Base-by-base conservation (phyloP, 129 eudicot species). In the Flaveria linearis region DNA sequence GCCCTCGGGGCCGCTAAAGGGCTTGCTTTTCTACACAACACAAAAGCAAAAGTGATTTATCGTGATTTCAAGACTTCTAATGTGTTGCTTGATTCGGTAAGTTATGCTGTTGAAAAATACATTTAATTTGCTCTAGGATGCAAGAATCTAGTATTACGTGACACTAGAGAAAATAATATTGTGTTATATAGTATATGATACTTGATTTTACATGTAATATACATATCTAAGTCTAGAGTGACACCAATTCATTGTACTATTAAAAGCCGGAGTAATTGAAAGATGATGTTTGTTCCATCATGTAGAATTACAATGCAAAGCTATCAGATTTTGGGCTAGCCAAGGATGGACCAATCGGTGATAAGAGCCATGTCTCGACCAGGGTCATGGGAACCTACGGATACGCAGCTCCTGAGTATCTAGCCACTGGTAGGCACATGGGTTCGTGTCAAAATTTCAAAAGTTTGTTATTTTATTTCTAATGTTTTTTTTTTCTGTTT, bases 21-120 rank as follows among this genome's bases (percentile, higher is more conserved):
- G 50, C 97, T 92, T 71, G 96, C 97, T 69, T 92, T 92, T 84
- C 97, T 92, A 61, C 97, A 92, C 69, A 84, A 82, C 49, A 81
- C 92, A 6, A 86, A 92, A 80, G 81, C 86, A 0, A 87, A 90
- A 92, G 98, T 92, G 75, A 92, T 92, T 66, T 92, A 92, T 68
- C 81, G 98, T 28, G 98, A 92, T 86, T 92, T 92, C 92, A 92
- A 92, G 86, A 88, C 98, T 49, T 85, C 98, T 28, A 92, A 92
- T 50, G 90, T 92, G 49, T 81, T 92, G 79, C 88, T 92, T 56
- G 98, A 92, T 83, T 87, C 96, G 80, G 98, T 92, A 90, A 14
- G 81, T 69, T 33, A 0, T 30, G 15, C 12, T 50, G 5, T 23
- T 63, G 46, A 25, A 64, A 53, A 26, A 28, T 30, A 30, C 7